Evolutionary conservation across 202 grass and related monocot genomes (phyloP).

Genomic region (Setaria italica): DNA sequence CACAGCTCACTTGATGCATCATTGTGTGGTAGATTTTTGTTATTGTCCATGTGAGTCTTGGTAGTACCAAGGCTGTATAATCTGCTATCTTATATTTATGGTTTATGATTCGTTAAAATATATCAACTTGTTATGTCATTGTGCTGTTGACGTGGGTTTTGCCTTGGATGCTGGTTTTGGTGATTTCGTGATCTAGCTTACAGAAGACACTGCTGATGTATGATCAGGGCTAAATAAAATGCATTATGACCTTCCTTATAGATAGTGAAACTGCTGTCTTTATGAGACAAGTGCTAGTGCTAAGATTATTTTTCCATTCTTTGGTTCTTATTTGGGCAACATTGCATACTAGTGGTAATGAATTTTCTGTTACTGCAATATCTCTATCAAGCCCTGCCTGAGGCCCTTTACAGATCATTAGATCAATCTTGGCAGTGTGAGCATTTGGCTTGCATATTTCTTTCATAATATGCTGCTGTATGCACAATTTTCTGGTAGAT

Average conservation of each 20-base stretch:
- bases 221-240: neutral
- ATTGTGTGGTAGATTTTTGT: neutral
- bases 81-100: neutral
- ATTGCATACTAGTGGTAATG: neutral
- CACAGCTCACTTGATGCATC: neutral
- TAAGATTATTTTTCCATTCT: neutral
- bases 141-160: neutral
- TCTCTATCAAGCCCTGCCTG: neutral
- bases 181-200: neutral
- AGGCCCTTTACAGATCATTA: neutral
- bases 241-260: neutral
- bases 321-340: neutral
- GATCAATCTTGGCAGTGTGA: neutral
- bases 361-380: neutral
- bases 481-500: neutral
- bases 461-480: neutral
- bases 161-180: neutral
- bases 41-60: neutral
- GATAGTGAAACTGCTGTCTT: neutral
- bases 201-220: neutral
- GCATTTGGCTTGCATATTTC: neutral
- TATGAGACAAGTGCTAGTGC: neutral
- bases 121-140: neutral
- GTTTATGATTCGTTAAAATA: neutral
- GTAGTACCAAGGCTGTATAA: neutral